A percentile compares a stretch with the other conserved stretches of the same genome.
Evolutionary conservation across 2,329 filamentous ascomycete genomes (phyloP).

Genomic region (Aspergillus sp.): DNA sequence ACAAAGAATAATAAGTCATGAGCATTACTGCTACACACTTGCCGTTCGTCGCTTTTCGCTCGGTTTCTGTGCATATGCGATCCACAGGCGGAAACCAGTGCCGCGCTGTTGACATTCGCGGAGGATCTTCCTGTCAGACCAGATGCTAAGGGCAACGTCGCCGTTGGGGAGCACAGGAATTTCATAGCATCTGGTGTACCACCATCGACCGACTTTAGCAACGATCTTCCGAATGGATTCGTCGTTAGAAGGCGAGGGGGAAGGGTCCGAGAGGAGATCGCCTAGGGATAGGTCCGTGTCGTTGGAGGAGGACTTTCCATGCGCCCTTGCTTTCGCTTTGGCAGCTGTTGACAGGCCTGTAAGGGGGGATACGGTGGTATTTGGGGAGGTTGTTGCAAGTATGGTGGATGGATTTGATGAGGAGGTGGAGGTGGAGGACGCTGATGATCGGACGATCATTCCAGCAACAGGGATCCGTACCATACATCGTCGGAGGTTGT

Average conservation of each 20-base stretch:
- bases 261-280: slow-evolving; percentile 72
- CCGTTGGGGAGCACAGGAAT: slow-evolving; percentile 57
- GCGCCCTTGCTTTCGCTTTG: slow-evolving; percentile 17
- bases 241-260: slow-evolving; percentile 70
- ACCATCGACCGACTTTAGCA: slow-evolving; percentile 88
- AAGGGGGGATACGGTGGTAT: slow-evolving; percentile 26
- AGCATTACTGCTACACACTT: slow-evolving; percentile 36
- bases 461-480: slow-evolving; percentile 53
- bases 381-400: slow-evolving; percentile 27
- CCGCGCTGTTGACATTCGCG: slow-evolving; percentile 83
- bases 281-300: slow-evolving; percentile 55
- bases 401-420: slow-evolving; percentile 40
- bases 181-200: slow-evolving; percentile 94
- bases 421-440: slow-evolving; percentile 44
- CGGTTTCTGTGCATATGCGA: slow-evolving; percentile 87
- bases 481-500: slow-evolving; percentile 52
- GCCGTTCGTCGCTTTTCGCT: slow-evolving; percentile 48
- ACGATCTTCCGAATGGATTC: slow-evolving; percentile 91
- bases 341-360: slow-evolving; percentile 26
- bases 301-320: slow-evolving; percentile 38
- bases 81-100: slow-evolving; percentile 85
- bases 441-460: slow-evolving; percentile 44
- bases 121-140: slow-evolving; percentile 73
- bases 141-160: slow-evolving; percentile 66
- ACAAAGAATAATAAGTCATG: background rate